A percentile compares a stretch with the other conserved stretches of the same genome.
Evolutionary conservation across 2,329 filamentous ascomycete species (phyloP).

Genomic region (Fusarium pilosicola): DNA sequence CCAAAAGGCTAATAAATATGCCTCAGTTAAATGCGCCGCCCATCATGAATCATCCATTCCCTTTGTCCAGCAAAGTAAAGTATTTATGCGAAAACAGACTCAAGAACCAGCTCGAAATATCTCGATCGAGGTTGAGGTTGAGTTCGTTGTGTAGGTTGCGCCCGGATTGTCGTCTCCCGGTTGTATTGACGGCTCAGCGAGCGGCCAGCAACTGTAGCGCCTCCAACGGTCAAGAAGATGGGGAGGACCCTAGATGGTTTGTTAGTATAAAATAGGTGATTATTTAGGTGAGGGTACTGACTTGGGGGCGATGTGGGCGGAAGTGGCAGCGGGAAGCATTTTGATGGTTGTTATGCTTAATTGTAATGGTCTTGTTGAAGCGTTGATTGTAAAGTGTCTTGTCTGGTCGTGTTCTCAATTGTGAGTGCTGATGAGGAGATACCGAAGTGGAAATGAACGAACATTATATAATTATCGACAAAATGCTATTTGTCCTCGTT

Average conservation of each 20-base stretch:
- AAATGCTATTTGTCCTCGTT: neutral
- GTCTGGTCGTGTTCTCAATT: neutral
- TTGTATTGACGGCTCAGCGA: conserved; percentile 25
- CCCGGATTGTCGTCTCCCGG: conserved; percentile 7
- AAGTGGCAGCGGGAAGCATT: conserved; percentile 34
- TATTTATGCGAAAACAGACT: conserved; percentile 39
- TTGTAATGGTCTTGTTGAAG: neutral
- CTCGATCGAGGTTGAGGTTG: conserved; percentile 16
- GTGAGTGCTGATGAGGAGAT: neutral
- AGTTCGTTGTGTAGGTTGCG: neutral
- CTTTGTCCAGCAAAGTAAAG: neutral
- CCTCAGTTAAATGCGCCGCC: neutral
- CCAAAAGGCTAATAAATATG: neutral
- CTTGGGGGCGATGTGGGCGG: conserved; percentile 24
- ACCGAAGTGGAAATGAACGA: neutral
- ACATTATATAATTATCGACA: conserved; percentile 28
- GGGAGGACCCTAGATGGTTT: conserved; percentile 25
- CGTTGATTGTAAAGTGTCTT: neutral
- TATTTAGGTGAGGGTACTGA: neutral
- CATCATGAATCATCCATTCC: conserved; percentile 4
- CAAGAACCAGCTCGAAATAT: conserved; percentile 34
- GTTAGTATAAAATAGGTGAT: neutral
- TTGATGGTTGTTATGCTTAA: neutral
- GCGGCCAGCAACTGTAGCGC: conserved; percentile 36
- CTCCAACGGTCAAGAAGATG: conserved; percentile 35